Evolutionary conservation across 345 rosid species (phyloP), one percentile per base, ranked within the genome.

Genomic region (Excoecaria cochinchinensis): DNA sequence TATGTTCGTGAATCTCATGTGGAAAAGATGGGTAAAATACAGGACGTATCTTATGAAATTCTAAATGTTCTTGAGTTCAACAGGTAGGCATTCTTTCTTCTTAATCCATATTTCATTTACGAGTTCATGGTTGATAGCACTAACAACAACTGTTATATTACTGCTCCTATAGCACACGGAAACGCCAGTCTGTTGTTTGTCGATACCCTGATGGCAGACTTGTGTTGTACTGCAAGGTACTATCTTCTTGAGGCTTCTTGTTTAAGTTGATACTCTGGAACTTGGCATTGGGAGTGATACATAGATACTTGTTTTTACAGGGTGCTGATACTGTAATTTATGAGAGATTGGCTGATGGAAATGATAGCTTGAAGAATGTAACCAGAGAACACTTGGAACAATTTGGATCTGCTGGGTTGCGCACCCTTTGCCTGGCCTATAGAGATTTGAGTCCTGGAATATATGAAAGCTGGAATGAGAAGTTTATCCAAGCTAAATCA

Each of bases 171-270:
- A 96, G 99, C 87, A 92, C 97, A 12, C 88, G 99, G 85, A 96
- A 93, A 90, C 97, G 99, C 76, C 99, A 96, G 84, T 96, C 99
- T 78, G 97, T 96, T 86, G 94, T 96, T 79, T 96, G 99, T 72
- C 93, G 97, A 76, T 91, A 88, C 85, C 91, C 98, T 61, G 89
- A 93, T 87, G 98, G 99, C 53, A 90, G 97, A 83, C 97, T 96
- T 74, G 95, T 92, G 51, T 88, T 96, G 78, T 96, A 96, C 85
- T 93, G 97, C 82, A 96, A 96, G 97, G 99, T 96, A 90, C 79
- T 75, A 51, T 60, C 61, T 77, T 71, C 57, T 74, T 74, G 56
- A 44, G 67, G 51, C 31, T 78, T 78, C 62, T 67, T 52, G 15
- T 21, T 24, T 80, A 46, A 55, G 65, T 39, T 74, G 39, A 67